Conservation (phyloP, 179 eudicot species). For the Silene noctiflora region DNA sequence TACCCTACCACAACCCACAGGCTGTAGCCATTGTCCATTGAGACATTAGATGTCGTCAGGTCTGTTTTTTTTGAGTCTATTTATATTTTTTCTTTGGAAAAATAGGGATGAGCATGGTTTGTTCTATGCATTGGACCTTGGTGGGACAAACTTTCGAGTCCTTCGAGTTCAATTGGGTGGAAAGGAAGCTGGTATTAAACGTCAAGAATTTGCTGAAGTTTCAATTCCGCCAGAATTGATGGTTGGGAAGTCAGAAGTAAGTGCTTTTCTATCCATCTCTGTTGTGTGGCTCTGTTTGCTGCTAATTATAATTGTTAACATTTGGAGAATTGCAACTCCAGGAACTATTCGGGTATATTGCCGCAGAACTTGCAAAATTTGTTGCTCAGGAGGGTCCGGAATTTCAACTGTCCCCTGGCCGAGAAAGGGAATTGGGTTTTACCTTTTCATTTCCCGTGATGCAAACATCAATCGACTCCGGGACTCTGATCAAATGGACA, state of each 20-base stretch:
- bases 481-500: constrained; percentile 60
- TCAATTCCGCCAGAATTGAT: constrained; percentile 59
- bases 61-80: too few species aligned
- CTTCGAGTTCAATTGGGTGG: constrained; percentile 61
- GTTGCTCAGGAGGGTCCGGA: constrained; percentile 51
- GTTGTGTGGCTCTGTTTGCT: constrained; percentile 6
- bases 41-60: too few species aligned
- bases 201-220: constrained; percentile 63
- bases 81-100: background rate
- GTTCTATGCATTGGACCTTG: constrained; percentile 74
- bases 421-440: constrained; percentile 65
- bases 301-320: background rate
- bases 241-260: constrained; percentile 62
- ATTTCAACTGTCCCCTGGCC: constrained; percentile 42
- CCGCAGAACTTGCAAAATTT: constrained; percentile 57
- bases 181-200: constrained; percentile 39
- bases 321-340: constrained; percentile 2
- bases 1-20: too few species aligned
- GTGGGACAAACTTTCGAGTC: constrained; percentile 73
- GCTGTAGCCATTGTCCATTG: too few species aligned
- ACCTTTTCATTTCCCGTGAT: constrained; percentile 73
- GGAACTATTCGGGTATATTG: constrained; percentile 69
- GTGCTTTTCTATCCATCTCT: constrained; percentile 14
- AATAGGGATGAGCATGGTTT: constrained; percentile 60
- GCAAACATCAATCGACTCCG: constrained; percentile 61